Base-by-base conservation (phyloP, 768 basidiomycete species). In the Arthromyces matolae region DNA sequence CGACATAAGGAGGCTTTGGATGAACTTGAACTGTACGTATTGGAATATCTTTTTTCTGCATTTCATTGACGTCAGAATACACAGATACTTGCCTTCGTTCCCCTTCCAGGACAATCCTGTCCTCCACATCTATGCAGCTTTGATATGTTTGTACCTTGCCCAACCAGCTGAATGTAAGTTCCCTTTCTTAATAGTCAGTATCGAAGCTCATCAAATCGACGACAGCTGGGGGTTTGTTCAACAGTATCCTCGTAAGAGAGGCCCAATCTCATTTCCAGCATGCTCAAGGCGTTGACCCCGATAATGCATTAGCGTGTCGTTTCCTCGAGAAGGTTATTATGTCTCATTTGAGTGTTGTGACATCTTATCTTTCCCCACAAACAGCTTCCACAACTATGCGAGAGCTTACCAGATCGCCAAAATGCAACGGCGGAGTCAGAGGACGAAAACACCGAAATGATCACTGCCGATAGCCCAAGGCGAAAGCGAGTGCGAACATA, bases 41-140 rank as follows among this genome's bases (percentile, higher is more conserved):
- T 50, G 40, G 27, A 33, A 31, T 33, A 13, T 23, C 32, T 34
- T 16, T 31, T 33, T 35, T 45, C 16, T 35, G 18, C 24, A 8
- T 14, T 44, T 38, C 49, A 45, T 42, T 49, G 37, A 41, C 37
- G 35, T 32, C 18, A 37, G 41, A 50, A 45, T 7, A n/a, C n/a
- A n/a, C 53, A 92, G 92, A 20, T 94, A 89, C 62, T 75, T 95
- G 5, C 89, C 91, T 1, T 86, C 89, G 2, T 86, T 88, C 61
- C 93, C 93, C 2, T 95, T 84, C 69, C 84, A 84, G 60, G 86
- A 91, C 55, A 89, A 90, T 53, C 77, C 86, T 1, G 68, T 82
- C 6, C 71, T 95, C 23, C 89, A 95, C 58, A 71, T 82, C 13
- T 93, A 94, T 52, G 91, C 93, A 3, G 93, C 89, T 1, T 66